These are phyloP conservation scores for Colletotrichum liaoningense DNA, from an alignment of 2,329 filamentous ascomycete genomes.

Conservation along the genomic window DNA sequence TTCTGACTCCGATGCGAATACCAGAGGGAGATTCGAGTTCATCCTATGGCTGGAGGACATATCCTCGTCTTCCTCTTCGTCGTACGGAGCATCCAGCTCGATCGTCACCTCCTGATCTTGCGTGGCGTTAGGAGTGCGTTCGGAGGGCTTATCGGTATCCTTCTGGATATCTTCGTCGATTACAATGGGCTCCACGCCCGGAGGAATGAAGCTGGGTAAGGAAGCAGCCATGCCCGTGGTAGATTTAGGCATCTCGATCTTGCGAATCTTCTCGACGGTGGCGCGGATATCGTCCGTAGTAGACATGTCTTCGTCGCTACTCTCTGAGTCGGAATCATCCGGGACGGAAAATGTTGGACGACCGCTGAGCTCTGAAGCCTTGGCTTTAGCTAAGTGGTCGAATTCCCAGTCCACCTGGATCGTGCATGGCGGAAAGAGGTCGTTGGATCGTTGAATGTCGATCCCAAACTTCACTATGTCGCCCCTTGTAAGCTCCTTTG, in stretches of 20 bases:
- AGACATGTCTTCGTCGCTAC: slow-evolving; percentile 43
- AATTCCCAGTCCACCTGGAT: slow-evolving; percentile 48
- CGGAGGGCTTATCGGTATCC: not conserved
- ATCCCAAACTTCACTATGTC: slow-evolving; percentile 51
- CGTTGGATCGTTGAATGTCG: slow-evolving; percentile 46
- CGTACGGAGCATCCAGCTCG: slow-evolving; percentile 19
- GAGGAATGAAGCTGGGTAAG: not conserved
- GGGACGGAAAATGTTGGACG: slow-evolving; percentile 51
- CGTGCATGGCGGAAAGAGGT: slow-evolving; percentile 51
- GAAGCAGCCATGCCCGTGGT: not conserved
- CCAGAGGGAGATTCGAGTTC: not conserved
- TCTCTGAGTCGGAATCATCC: slow-evolving; percentile 54
- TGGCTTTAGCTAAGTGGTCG: slow-evolving; percentile 30
- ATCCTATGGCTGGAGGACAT: not conserved
- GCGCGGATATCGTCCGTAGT: slow-evolving; percentile 37
- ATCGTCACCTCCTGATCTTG: not conserved
- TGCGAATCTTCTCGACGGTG: slow-evolving; percentile 17
- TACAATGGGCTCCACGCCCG: not conserved
- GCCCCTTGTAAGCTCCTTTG: slow-evolving; percentile 39
- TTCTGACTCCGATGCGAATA: not conserved
- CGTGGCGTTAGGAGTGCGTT: not conserved
- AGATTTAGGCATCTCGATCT: not conserved
- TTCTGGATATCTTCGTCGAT: not conserved
- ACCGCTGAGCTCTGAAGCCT: not conserved
- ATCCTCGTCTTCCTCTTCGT: slow-evolving; percentile 16